Evolutionary conservation across 2,329 filamentous ascomycete genomes (phyloP).

Genomic region (Thielaviopsis euricoi): DNA sequence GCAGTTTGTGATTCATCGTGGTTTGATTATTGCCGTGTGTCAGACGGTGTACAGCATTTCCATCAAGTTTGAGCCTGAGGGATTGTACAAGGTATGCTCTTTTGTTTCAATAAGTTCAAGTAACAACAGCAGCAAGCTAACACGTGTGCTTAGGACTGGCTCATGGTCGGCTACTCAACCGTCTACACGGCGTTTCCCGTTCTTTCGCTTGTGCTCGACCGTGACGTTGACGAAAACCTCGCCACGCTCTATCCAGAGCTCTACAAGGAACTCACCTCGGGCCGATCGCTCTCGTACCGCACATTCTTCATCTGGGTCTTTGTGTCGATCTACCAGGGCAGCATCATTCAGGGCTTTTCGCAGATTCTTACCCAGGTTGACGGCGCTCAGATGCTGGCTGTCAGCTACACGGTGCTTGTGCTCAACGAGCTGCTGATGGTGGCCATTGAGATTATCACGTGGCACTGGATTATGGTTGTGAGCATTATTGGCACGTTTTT

Average conservation of each 20-base stretch:
- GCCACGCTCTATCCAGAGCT: slow-evolving; percentile 93
- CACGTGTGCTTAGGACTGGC: slow-evolving; percentile 50
- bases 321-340: slow-evolving; percentile 87
- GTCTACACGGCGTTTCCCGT: slow-evolving; percentile 90
- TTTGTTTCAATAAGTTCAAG: too few relatives aligned
- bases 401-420: slow-evolving; percentile 82
- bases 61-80: slow-evolving; percentile 80
- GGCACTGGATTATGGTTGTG: slow-evolving; percentile 85
- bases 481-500: slow-evolving; percentile 68
- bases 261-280: slow-evolving; percentile 90
- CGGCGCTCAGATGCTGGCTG: slow-evolving; percentile 61
- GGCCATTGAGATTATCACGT: slow-evolving; percentile 87
- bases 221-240: slow-evolving; percentile 84
- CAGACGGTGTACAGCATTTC: slow-evolving; percentile 97
- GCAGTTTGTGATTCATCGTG: slow-evolving; percentile 96
- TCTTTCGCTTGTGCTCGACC: slow-evolving; percentile 83
- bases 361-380: slow-evolving; percentile 74
- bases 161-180: slow-evolving; percentile 91
- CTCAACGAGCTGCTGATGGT: slow-evolving; percentile 97
- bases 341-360: slow-evolving; percentile 85
- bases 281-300: slow-evolving; percentile 72
- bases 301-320: slow-evolving; percentile 96
- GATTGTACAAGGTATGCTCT: slow-evolving; percentile 77
- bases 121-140: too few relatives aligned
- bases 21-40: slow-evolving; percentile 85